A percentile compares a stretch with the other conserved stretches of the same genome.
Evolutionary conservation across 1,284 basidiomycete species (phyloP).

Genomic region (Erythrobasidium hasegawianum): DNA sequence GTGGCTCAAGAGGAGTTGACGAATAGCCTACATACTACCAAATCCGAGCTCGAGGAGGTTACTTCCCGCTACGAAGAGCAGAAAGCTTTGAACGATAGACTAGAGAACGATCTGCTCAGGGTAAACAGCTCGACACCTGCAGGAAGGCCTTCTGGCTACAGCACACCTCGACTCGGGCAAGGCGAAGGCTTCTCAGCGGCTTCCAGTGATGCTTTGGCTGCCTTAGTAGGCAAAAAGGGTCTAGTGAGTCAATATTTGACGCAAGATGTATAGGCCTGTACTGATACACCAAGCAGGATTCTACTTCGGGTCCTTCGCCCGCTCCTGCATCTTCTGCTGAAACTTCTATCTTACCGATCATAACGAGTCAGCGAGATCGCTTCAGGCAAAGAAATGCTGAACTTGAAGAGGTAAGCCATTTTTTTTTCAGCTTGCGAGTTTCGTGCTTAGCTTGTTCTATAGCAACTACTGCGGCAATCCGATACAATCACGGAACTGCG

Average conservation of each 20-base stretch:
- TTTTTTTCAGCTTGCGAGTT: too few species aligned
- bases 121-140: constrained; percentile 57
- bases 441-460: too few species aligned
- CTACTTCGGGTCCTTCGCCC: constrained; percentile 9
- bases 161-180: constrained; percentile 17
- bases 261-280: too few species aligned
- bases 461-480: constrained; percentile 91
- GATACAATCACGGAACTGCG: constrained; percentile 86
- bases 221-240: constrained; percentile 62
- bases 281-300: constrained; percentile 13
- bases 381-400: constrained; percentile 94
- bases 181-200: constrained; percentile 14
- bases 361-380: constrained; percentile 90
- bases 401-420: constrained; percentile 84
- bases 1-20: constrained; percentile 77
- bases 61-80: constrained; percentile 71
- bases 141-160: constrained; percentile 1
- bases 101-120: constrained; percentile 84
- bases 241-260: constrained; percentile 47
- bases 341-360: constrained; percentile 88
- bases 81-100: constrained; percentile 72
- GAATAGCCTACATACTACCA: constrained; percentile 59
- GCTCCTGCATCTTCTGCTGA: constrained; percentile 54
- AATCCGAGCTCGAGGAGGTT: constrained; percentile 60
- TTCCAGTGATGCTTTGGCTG: constrained; percentile 59